Conservation (phyloP, 2,329 filamentous ascomycete species). For the Sporothrix inflata region DNA sequence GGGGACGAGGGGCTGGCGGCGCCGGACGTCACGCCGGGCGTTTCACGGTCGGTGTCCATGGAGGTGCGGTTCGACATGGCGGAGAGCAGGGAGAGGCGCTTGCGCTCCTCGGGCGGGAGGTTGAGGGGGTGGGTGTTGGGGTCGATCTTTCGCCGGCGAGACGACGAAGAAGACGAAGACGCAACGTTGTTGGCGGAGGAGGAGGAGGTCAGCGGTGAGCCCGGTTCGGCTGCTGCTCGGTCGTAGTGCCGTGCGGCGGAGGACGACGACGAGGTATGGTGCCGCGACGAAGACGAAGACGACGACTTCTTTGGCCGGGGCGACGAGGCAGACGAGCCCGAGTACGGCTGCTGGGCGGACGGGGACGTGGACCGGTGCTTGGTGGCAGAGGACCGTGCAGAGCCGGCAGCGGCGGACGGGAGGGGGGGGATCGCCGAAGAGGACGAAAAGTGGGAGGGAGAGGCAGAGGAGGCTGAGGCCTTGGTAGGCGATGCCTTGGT, state of each 20-base stretch:
- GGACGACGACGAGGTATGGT: conserved; percentile 20
- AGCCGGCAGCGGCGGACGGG: conserved; percentile 37
- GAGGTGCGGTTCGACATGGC: conserved; percentile 64
- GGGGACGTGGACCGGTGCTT: conserved; percentile 22
- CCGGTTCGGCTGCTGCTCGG: neutral
- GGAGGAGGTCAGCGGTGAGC: conserved; percentile 18
- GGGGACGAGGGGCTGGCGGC: conserved; percentile 54
- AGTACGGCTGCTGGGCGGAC: conserved; percentile 1
- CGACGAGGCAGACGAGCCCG: conserved; percentile 1
- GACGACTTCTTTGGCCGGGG: conserved; percentile 25
- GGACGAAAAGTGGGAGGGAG: conserved; percentile 9
- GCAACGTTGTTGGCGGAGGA: conserved; percentile 1
- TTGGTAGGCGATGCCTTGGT: conserved; percentile 28
- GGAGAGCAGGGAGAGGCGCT: conserved; percentile 71
- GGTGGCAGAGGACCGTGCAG: conserved; percentile 35
- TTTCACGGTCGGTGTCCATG: conserved; percentile 78
- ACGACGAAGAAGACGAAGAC: conserved; percentile 49
- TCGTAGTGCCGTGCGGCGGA: neutral
- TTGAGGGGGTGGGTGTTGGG: conserved; percentile 84
- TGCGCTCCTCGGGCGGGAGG: conserved; percentile 84
- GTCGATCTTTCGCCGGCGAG: conserved; percentile 61
- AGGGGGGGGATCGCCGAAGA: neutral
- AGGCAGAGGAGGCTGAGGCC: neutral
- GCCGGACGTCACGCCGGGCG: conserved; percentile 45
- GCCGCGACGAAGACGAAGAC: conserved; percentile 18